phyloP scores from a whole-genome alignment of 2,329 filamentous ascomycete genomes.

The Zymoseptoria tritici region DNA sequence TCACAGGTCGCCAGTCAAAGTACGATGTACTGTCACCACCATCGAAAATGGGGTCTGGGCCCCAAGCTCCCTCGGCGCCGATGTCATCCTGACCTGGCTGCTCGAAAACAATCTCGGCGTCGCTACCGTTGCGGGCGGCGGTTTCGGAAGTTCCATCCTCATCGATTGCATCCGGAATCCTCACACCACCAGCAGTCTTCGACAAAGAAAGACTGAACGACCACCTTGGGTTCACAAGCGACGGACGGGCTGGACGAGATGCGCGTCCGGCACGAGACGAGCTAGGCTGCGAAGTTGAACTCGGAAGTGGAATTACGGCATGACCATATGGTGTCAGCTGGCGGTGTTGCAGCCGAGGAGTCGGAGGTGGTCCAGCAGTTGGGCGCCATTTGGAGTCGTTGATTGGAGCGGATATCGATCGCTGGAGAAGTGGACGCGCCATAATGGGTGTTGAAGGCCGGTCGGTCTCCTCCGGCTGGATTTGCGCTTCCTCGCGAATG shows the following conservation, averaged over 20 bases:
- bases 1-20: background rate
- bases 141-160: background rate
- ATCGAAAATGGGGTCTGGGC: background rate
- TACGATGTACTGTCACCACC: background rate
- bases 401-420: background rate
- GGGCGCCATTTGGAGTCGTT: background rate
- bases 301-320: background rate
- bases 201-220: background rate
- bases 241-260: background rate
- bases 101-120: background rate
- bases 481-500: background rate
- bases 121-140: background rate
- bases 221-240: background rate
- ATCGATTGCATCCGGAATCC: background rate
- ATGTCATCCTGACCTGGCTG: background rate
- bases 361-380: background rate
- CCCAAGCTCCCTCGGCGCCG: background rate
- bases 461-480: too few species aligned
- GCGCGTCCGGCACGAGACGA: background rate
- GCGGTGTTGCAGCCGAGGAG: background rate
- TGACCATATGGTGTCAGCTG: background rate
- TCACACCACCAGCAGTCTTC: background rate
- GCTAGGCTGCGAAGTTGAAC: background rate
- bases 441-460: background rate
- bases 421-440: background rate